These are phyloP conservation scores for Dactylellina sp. DNA, from an alignment of 2,329 filamentous ascomycete genomes.

Conservation along the genomic window DNA sequence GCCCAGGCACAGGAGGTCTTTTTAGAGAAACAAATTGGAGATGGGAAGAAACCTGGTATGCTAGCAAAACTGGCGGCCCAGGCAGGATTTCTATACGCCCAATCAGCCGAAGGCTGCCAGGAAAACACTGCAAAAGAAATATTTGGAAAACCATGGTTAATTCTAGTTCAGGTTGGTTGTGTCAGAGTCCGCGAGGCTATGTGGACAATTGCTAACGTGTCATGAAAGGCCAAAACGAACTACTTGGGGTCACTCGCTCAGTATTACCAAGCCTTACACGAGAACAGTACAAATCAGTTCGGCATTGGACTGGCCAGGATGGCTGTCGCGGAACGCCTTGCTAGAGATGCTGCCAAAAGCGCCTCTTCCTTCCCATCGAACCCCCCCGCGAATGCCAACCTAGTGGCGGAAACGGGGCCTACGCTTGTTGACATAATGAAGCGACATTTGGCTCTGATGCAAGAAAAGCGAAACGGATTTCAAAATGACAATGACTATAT, in stretches of 20 bases:
- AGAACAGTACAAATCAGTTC: conserved; percentile 88
- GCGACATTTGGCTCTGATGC: conserved; percentile 81
- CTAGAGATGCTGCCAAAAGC: conserved; percentile 80
- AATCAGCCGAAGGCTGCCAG: conserved; percentile 88
- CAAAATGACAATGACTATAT: conserved; percentile 98
- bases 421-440: conserved; percentile 84
- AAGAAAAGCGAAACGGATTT: conserved; percentile 81
- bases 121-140: conserved; percentile 91
- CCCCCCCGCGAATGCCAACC: conserved; percentile 82
- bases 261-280: conserved; percentile 91
- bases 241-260: conserved; percentile 88
- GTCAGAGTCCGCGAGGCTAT: background rate
- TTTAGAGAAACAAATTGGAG: conserved; percentile 91
- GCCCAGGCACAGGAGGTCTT: conserved; percentile 98
- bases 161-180: conserved; percentile 77
- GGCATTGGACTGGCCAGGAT: conserved; percentile 86
- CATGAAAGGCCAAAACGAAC: conserved; percentile 77
- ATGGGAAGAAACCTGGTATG: conserved; percentile 91
- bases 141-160: conserved; percentile 93
- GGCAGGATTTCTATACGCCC: conserved; percentile 85
- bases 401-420: conserved; percentile 80
- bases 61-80: conserved; percentile 94
- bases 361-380: conserved; percentile 84
- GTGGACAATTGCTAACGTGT: conserved; percentile 15
- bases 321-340: conserved; percentile 80